Evolutionary conservation across 768 basidiomycete genomes (phyloP).

Genomic region (Termitomyces heimii): DNA sequence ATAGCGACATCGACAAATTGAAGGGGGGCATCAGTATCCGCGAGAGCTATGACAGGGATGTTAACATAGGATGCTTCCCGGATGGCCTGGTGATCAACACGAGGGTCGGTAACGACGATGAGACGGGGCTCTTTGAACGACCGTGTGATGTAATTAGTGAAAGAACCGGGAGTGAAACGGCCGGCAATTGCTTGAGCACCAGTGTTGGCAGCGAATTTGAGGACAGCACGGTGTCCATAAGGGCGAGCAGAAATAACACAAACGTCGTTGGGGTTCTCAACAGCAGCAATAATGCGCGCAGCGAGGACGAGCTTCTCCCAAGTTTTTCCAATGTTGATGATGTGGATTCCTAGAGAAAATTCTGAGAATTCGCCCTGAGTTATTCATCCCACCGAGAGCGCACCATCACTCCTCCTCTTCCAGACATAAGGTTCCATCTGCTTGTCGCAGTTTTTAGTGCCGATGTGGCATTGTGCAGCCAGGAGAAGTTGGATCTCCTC

Average conservation of each 20-base stretch:
- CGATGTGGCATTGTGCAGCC: constrained; percentile 94
- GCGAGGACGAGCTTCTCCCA: constrained; percentile 99
- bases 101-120: constrained; percentile 97
- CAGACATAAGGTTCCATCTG: constrained; percentile 98
- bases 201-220: constrained; percentile 97
- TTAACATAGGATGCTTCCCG: constrained; percentile 99
- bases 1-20: constrained; percentile 98
- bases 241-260: constrained; percentile 98
- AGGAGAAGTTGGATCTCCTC: constrained; percentile 96
- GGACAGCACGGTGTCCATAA: constrained; percentile 98
- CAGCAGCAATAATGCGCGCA: constrained; percentile 93
- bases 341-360: constrained; percentile 72
- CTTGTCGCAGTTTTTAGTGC: constrained; percentile 99
- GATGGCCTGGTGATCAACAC: constrained; percentile 99
- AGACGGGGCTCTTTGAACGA: constrained; percentile 99
- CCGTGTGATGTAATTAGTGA: constrained; percentile 99
- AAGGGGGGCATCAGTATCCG: constrained; percentile 97
- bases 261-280: constrained; percentile 98
- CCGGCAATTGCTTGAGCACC: constrained; percentile 99
- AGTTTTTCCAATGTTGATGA: constrained; percentile 98
- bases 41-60: constrained; percentile 99
- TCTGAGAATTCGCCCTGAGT: background rate
- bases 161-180: constrained; percentile 97
- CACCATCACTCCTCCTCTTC: constrained; percentile 94
- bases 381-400: constrained; percentile 22